These are phyloP conservation scores for Xanthoconium stramineum DNA, from an alignment of 768 basidiomycete species.

Conservation along the genomic window DNA sequence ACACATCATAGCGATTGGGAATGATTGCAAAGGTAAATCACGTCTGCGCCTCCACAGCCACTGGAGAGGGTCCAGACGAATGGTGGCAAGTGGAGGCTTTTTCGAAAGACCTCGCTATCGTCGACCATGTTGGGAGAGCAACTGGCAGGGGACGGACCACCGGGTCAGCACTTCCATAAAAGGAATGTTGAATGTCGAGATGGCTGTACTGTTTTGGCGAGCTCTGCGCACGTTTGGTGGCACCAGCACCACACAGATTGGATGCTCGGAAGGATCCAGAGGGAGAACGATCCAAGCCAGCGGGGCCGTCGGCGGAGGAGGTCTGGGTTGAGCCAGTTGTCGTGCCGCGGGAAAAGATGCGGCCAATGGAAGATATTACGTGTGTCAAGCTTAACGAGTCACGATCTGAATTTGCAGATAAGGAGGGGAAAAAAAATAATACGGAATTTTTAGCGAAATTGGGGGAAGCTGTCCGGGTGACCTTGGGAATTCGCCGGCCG, in stretches of 20 bases:
- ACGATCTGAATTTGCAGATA: conserved; percentile 31
- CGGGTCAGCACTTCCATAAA: conserved; percentile 23
- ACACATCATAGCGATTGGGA: too few relatives aligned
- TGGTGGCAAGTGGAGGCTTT: background rate
- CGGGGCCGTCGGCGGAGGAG: conserved; percentile 33
- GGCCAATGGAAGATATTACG: conserved; percentile 30
- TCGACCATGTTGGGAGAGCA: background rate
- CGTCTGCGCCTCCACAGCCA: conserved; percentile 18
- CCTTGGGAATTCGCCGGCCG: conserved; percentile 38
- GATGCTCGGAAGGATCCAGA: conserved; percentile 17
- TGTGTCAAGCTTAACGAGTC: conserved; percentile 30
- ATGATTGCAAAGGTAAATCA: conserved; percentile 24
- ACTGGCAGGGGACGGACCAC: conserved; percentile 7
- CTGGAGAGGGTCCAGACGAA: conserved; percentile 6
- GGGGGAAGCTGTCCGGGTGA: conserved; percentile 16
- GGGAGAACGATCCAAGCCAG: conserved; percentile 11
- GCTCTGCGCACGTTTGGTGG: conserved; percentile 8
- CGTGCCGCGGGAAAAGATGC: conserved; percentile 32
- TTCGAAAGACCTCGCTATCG: background rate
- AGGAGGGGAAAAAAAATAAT: conserved; percentile 30
- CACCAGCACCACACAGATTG: background rate
- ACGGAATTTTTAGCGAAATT: conserved; percentile 31
- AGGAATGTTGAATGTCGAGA: conserved; percentile 27
- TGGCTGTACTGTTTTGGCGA: background rate
- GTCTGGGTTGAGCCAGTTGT: conserved; percentile 1